These are phyloP conservation scores for Puccinia triticina DNA, from an alignment of 1,284 basidiomycete species.

Conservation along the genomic window DNA sequence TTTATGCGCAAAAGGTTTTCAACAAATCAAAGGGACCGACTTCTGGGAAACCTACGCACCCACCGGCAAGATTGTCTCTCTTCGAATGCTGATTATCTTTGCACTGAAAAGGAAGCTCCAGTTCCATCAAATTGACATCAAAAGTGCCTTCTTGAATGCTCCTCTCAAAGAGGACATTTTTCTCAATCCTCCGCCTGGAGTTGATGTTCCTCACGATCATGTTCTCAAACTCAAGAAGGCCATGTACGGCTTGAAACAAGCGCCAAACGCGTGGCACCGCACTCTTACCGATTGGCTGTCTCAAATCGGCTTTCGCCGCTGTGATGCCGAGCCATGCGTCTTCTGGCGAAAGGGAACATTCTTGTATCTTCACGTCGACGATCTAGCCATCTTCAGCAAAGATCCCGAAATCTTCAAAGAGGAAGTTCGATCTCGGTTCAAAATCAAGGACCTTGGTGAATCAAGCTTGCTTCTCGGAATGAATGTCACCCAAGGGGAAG, in stretches of 20 bases:
- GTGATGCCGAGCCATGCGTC: slow-evolving; percentile 10
- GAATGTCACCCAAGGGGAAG: not conserved
- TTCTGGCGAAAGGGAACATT: slow-evolving; percentile 7
- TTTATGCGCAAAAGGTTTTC: not conserved
- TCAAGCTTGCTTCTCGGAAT: not conserved
- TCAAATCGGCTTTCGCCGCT: not conserved
- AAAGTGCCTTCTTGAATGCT: not conserved
- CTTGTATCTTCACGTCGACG: slow-evolving; percentile 10
- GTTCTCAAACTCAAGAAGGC: slow-evolving; percentile 2
- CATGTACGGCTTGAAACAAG: slow-evolving; percentile 15
- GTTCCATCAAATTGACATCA: slow-evolving; percentile 27
- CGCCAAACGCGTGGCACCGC: not conserved
- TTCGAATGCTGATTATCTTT: slow-evolving; percentile 5
- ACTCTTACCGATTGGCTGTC: not conserved
- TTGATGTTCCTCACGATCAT: not conserved
- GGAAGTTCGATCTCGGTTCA: not conserved
- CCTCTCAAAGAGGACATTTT: not conserved
- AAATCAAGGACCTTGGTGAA: slow-evolving; percentile 8
- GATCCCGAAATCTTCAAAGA: slow-evolving; percentile 8
- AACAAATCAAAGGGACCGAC: not conserved
- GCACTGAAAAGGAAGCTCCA: not conserved
- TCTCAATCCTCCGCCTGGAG: slow-evolving; percentile 2
- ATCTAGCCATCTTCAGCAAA: slow-evolving; percentile 2
- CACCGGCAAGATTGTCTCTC: not conserved
- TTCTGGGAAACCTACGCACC: not conserved